Evolutionary conservation across 1,139 yeast genomes (phyloP), one percentile per base, ranked within the genome.

Genomic region (Blastobotrys persicus): DNA sequence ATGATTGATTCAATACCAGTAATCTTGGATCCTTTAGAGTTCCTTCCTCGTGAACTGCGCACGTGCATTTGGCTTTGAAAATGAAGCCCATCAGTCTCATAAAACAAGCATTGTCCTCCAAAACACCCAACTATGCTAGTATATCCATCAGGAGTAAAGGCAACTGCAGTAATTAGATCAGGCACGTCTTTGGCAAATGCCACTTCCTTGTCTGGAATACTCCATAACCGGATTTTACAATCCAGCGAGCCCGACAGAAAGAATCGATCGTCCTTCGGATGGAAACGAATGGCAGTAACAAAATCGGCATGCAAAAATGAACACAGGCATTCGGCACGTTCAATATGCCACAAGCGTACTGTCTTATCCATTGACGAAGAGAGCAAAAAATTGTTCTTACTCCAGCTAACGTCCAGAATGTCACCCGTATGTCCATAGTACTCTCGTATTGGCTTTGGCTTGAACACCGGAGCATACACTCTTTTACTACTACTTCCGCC

Each of bases 311-410:
- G 94, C 23, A 69, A 66, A 62, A 87, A 89, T 1, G 83, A 75
- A 48, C 85, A 78, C 31, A 91, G 70, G 50, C 88, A 81, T 14
- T 73, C 76, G 1, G 69, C 69, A 44, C 91, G 73, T 42, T 86
- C 88, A 11, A 85, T 77, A 65, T 91, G 95, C 97, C 97, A 91
- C 44, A 91, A 69, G 53, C 80, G 78, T 1, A 83, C 95, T 0
- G 95, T 84, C 56, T 80, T 79, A 67, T 91, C 98, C 86, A 87
- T 87, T 5, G 95, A 85, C 2, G 95, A 85, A 0, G 95, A 77
- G 1, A 89, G 64, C 31, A 91, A 66, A 56, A 91, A 91, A 61
- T 84, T 85, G 67, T 89, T 89, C 58, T 85, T 85, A 50, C 95
- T 85, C 98, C 98, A 91, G 59, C 88, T 88, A 39, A 91, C 64